These are phyloP conservation scores for Tylopilus rubrobrunneus DNA, from an alignment of 768 basidiomycete genomes.

Conservation along the genomic window DNA sequence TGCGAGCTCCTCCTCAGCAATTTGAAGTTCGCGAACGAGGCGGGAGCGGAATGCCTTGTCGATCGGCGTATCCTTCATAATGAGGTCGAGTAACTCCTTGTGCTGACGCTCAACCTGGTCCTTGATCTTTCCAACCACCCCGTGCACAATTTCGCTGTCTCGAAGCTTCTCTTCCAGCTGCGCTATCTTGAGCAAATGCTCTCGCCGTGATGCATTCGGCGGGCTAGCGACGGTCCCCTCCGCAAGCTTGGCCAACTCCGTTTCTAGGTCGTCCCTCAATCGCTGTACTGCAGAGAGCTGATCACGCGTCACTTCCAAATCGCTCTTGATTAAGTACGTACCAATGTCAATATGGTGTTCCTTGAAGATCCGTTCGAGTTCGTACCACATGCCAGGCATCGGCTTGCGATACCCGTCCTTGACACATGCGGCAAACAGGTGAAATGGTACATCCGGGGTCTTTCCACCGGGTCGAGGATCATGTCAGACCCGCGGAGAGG, in stretches of 20 bases:
- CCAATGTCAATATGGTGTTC: conserved; percentile 63
- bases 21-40: no score
- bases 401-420: conserved; percentile 83
- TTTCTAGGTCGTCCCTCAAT: conserved; percentile 64
- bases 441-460: conserved; percentile 74
- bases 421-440: conserved; percentile 70
- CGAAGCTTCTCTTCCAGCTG: no score
- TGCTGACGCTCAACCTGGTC: conserved; percentile 65
- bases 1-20: no score
- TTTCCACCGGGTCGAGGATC: conserved; percentile 24
- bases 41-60: no score
- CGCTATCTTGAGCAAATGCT: no score
- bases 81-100: conserved; percentile 65
- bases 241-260: conserved; percentile 62
- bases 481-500: no score
- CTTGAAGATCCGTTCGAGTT: conserved; percentile 59
- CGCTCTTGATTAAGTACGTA: no score
- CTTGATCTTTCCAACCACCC: conserved; percentile 51
- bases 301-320: no score
- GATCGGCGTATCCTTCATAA: conserved; percentile 51
- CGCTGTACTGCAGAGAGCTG: conserved; percentile 48
- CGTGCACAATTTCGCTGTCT: conserved; percentile 45
- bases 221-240: no score
- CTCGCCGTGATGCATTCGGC: no score
- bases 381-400: conserved; percentile 82